Base-by-base conservation (phyloP, 2,329 filamentous ascomycete species). In the Fragosphaeria purpurea region DNA sequence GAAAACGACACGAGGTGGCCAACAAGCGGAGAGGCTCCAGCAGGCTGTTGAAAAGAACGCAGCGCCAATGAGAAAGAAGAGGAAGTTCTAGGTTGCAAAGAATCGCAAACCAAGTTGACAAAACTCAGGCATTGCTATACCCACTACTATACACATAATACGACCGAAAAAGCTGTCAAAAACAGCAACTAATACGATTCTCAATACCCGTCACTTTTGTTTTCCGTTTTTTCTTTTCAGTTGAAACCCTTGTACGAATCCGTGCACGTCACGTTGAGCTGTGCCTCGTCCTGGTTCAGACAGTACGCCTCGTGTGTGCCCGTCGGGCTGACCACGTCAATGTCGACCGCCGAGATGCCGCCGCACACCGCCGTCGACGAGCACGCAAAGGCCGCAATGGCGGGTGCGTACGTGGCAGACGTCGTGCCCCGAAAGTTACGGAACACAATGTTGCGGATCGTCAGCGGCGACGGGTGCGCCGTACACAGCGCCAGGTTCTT, bases 401-500 rank as follows among this genome's bases (percentile, higher is more conserved):
- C 53, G 33, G 60, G 61, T 32, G 54, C 44, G 48, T 61, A 59
- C 50, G 58, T 58, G 4, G 41, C 53, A 44, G 52, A 57, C 6
- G 61, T 79, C 4, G 67, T 73, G 12, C 78, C 77, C 31, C 64
- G 63, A 60, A 82, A 72, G 56, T 79, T 73, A 47, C 66, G 70
- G 59, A 81, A 74, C 22, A 66, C 61, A 40, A 81, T 65, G 53
- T 80, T 72, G 41, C 69, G 69, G 55, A 81, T 79, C 9, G 71
- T 76, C 53, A 81, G 52, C 10, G 62, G 58, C 50, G 75, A 76
- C 3, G 79, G 80, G 58, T 67, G 77, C 62, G 76, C 57, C 42
- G 76, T 72, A 65, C 80, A 83, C n/a, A 82, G 69, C 3, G 78
- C 81, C 46, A 76, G 59, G 58, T 83, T 82, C 53, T 69, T 75